phyloP scores from a whole-genome alignment of 2,329 filamentous ascomycete genomes.

The Nigrospora osmanthi region DNA sequence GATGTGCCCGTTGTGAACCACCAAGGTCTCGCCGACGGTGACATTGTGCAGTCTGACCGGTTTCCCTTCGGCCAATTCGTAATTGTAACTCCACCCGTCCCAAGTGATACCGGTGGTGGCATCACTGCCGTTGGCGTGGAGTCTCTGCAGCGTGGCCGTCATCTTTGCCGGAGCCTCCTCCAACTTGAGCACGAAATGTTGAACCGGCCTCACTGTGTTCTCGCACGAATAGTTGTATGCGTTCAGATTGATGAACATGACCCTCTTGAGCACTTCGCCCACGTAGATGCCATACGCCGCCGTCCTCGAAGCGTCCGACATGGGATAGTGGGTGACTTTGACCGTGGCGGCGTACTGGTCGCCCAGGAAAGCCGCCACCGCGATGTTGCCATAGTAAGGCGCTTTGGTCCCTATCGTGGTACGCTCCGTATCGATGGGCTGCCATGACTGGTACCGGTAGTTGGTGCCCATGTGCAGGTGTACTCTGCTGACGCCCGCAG shows the following conservation, averaged over 20 bases:
- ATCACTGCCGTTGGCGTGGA: constrained; percentile 56
- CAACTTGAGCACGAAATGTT: no score
- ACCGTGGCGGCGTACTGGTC: constrained; percentile 25
- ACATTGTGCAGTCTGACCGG: constrained; percentile 48
- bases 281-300: constrained; percentile 50
- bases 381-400: constrained; percentile 56
- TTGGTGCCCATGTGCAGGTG: constrained; percentile 60
- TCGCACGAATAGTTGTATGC: constrained; percentile 50
- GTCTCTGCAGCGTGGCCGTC: constrained; percentile 32
- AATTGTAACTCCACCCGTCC: constrained; percentile 55
- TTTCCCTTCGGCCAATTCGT: constrained; percentile 44
- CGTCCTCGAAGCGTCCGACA: constrained; percentile 29
- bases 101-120: constrained; percentile 54
- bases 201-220: constrained; percentile 19
- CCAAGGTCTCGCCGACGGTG: constrained; percentile 38
- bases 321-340: constrained; percentile 37
- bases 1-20: constrained; percentile 26
- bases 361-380: constrained; percentile 48
- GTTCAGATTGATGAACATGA: constrained; percentile 50
- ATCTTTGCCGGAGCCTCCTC: neutral
- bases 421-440: constrained; percentile 43
- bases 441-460: constrained; percentile 55
- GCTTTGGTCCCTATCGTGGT: constrained; percentile 49
- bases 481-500: constrained; percentile 45
- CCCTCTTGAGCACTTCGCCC: constrained; percentile 30